Evolutionary conservation across 371 early-diverging fungal species (phyloP), one percentile per base, ranked within the genome.

Genomic region (Mortierella sp.): DNA sequence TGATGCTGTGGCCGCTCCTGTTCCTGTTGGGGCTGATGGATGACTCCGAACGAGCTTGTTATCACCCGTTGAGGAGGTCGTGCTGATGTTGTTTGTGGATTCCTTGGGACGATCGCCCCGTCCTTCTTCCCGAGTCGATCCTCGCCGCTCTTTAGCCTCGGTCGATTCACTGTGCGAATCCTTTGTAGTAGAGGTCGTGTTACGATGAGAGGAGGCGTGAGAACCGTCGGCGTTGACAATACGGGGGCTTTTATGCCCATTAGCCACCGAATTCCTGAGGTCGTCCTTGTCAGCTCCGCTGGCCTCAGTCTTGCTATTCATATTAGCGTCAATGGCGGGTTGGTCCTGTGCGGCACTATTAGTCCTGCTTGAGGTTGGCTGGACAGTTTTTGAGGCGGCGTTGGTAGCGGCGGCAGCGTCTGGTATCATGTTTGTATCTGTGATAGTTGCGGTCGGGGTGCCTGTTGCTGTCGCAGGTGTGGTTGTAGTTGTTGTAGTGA

Each of bases 381-480:
- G 64, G 37, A 21, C 37, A 21, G 19, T 34, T 16, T 64, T 64
- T n/a, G 55, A 10, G 6, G 55, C 46, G 51, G 46, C 5, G 40
- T 43, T 34, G 53, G 57, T 48, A 31, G 34, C 34, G 6, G 51
- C 28, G 57, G 70, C 24, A n/a, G 69, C 40, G 44, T 71, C 72
- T 55, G 82, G 78, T 77, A 78, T 74, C 81, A 81, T 78, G 57
- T 43, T 37, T 51, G 70, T 55, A 26, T 76, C 67, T 43, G 73
- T 31, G 46, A 77, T 57, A 19, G 69, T 67, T 64, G 54, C 70
- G 51, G 77, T 31, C 10, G 72, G 69, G 26, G 54, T n/a, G 5
- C 59, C 26, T 37, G 77, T 69, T 28, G 77, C 31, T 43, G 77
- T 54, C 44, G 76, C 44, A 48, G 78, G 24, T 1, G 67, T 73